Percentiles rank a stretch among this genome's conserved stretches.
Conservation (phyloP, 208 protist species). For the Leptomonas pyrrhocoris region DNA sequence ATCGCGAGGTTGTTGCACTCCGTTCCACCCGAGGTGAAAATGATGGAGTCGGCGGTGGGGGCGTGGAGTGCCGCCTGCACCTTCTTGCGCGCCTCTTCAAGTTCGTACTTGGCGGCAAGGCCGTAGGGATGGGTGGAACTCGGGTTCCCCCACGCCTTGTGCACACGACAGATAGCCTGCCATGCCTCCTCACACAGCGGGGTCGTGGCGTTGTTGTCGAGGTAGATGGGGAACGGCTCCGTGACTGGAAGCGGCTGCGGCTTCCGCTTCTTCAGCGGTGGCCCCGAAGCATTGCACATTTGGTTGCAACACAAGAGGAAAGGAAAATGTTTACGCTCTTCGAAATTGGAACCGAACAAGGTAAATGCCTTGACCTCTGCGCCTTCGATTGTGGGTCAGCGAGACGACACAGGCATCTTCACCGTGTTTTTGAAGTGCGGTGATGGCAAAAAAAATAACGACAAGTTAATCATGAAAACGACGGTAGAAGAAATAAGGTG, state of each 20-base stretch:
- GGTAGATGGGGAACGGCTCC: constrained; percentile 87
- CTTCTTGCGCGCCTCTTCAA: constrained; percentile 74
- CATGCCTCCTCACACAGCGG: constrained; percentile 86
- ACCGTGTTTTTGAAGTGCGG: no score
- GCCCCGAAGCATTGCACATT: constrained; percentile 78
- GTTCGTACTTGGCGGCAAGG: constrained; percentile 75
- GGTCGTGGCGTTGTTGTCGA: constrained; percentile 95
- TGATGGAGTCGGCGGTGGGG: constrained; percentile 52
- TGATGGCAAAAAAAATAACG: no score
- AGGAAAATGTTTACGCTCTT: neutral
- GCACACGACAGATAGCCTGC: constrained; percentile 61
- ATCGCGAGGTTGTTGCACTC: constrained; percentile 95
- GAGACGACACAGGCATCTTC: no score
- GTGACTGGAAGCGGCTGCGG: constrained; percentile 56
- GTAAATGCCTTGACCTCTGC: no score
- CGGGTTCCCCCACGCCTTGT: constrained; percentile 89
- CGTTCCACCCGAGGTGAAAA: constrained; percentile 95
- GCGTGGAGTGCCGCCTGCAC: constrained; percentile 60
- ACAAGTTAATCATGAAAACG: no score
- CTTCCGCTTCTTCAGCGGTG: constrained; percentile 60
- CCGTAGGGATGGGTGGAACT: constrained; percentile 89
- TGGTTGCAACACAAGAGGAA: neutral
- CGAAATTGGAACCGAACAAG: no score
- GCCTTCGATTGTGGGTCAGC: no score
- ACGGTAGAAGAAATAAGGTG: no score